These are phyloP conservation scores for Paecilomyces niveus DNA, from an alignment of 2,329 filamentous ascomycete genomes.

Conservation along the genomic window DNA sequence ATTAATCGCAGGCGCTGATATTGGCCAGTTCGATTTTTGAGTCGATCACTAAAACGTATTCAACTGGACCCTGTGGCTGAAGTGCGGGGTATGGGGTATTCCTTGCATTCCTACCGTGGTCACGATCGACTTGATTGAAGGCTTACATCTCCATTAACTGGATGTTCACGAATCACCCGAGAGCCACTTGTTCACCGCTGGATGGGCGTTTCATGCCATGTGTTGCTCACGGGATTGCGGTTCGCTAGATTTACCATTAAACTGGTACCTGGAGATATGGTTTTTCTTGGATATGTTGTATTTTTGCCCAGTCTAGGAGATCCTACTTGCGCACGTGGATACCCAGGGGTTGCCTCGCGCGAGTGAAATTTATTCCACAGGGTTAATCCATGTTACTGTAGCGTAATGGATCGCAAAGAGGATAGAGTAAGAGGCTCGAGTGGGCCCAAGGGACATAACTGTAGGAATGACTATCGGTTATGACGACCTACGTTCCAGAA, in stretches of 20 bases:
- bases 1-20: background rate
- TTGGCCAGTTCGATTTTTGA: background rate
- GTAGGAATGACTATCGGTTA: background rate
- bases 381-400: background rate
- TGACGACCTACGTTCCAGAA: background rate
- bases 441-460: background rate
- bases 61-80: background rate
- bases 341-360: background rate
- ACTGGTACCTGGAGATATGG: background rate
- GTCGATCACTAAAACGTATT: background rate
- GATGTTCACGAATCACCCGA: background rate
- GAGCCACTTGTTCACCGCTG: background rate
- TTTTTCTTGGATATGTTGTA: background rate
- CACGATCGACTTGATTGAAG: background rate
- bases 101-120: background rate
- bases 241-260: background rate
- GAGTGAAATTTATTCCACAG: background rate
- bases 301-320: background rate
- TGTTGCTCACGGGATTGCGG: background rate
- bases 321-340: background rate
- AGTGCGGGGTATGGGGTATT: background rate
- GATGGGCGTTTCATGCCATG: background rate
- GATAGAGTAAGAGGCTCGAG: background rate
- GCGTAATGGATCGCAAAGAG: background rate
- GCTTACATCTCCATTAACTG: background rate